phyloP scores from a whole-genome alignment of 2,329 filamentous ascomycete species.

The Chrysosporium queenslandicum region DNA sequence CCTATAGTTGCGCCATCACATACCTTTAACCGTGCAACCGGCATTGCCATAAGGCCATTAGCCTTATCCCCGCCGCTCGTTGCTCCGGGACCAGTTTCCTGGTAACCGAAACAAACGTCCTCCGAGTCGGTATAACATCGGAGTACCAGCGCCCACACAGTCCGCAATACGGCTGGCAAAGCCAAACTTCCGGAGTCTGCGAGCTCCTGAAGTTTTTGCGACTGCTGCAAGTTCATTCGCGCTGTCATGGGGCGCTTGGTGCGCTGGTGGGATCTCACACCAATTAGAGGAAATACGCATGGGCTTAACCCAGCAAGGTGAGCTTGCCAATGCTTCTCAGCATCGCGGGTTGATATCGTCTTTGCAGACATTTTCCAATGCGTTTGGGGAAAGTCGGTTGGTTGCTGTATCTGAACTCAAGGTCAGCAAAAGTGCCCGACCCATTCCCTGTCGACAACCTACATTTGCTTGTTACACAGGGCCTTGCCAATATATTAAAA shows the following conservation, averaged over 20 bases:
- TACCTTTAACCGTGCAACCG: conserved; percentile 24
- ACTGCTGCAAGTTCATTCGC: conserved; percentile 25
- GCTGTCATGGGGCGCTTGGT: conserved; percentile 30
- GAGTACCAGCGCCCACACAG: conserved; percentile 40
- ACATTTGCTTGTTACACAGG: conserved; percentile 11
- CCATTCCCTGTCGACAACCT: neutral
- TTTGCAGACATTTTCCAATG: neutral
- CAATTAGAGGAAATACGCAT: conserved; percentile 31
- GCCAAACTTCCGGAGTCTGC: conserved; percentile 6
- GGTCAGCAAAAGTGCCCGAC: neutral
- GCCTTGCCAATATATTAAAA: neutral
- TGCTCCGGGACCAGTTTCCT: conserved; percentile 22
- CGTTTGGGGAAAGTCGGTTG: neutral
- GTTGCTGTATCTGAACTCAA: neutral
- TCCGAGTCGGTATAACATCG: conserved; percentile 39
- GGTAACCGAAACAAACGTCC: conserved; percentile 41
- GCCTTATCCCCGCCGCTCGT: conserved; percentile 17
- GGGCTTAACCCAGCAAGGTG: conserved; percentile 18
- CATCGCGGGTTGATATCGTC: neutral
- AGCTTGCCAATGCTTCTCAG: conserved; percentile 9
- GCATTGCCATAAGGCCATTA: conserved; percentile 17
- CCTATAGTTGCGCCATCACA: conserved; percentile 24
- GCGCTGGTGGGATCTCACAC: conserved; percentile 21
- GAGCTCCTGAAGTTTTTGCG: conserved; percentile 18
- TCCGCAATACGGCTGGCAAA: conserved; percentile 25